Conservation (phyloP, 306 rosid genomes). For the Quercus aquifolioides region DNA sequence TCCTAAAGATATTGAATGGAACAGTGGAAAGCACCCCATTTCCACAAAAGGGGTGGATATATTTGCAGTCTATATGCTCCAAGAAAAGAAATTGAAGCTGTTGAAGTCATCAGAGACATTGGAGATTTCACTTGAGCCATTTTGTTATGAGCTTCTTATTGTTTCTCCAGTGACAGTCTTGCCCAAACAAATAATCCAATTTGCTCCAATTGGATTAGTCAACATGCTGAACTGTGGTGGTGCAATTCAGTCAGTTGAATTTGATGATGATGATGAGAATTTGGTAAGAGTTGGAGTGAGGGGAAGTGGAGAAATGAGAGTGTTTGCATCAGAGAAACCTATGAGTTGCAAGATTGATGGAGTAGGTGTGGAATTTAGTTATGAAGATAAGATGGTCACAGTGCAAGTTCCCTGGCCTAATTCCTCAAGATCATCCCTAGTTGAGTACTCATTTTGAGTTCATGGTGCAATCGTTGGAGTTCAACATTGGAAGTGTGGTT, state of each 20-base stretch:
- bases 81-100: slow-evolving; percentile 47
- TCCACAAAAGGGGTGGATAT: slow-evolving; percentile 31
- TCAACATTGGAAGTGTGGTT: neutral
- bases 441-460: slow-evolving; percentile 57
- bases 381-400: slow-evolving; percentile 35
- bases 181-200: slow-evolving; percentile 29
- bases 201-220: slow-evolving; percentile 64
- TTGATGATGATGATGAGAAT: slow-evolving; percentile 28
- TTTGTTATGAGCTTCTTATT: slow-evolving; percentile 48
- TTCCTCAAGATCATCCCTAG: slow-evolving; percentile 29
- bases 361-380: slow-evolving; percentile 39
- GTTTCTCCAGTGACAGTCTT: slow-evolving; percentile 43
- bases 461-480: neutral
- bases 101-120: slow-evolving; percentile 37
- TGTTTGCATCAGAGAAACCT: slow-evolving; percentile 57
- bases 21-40: slow-evolving; percentile 37
- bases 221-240: slow-evolving; percentile 79
- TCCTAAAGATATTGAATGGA: slow-evolving; percentile 69
- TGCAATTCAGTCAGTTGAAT: slow-evolving; percentile 44
- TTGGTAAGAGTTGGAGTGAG: slow-evolving; percentile 37
- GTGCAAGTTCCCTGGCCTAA: slow-evolving; percentile 51
- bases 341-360: slow-evolving; percentile 49
- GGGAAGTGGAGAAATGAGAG: slow-evolving; percentile 61
- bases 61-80: slow-evolving; percentile 52
- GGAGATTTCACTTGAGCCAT: slow-evolving; percentile 56